These are phyloP conservation scores for Debaryomyces robertsiae DNA, from an alignment of 1,139 yeast genomes.

Conservation along the genomic window DNA sequence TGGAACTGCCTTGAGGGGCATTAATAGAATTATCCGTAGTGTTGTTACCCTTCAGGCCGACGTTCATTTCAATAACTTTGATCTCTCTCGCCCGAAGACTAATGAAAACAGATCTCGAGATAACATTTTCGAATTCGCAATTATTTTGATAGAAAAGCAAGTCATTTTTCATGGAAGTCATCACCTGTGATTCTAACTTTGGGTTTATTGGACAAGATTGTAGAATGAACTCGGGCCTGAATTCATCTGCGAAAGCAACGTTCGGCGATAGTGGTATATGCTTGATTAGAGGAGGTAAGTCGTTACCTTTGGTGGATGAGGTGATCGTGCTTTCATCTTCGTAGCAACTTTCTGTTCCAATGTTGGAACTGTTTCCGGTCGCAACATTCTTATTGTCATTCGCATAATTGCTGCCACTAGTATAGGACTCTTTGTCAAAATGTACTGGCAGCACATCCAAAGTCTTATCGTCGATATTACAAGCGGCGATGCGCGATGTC, in stretches of 20 bases:
- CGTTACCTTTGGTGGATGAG: constrained; percentile 1
- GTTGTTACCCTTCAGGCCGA: constrained; percentile 7
- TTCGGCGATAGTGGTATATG: constrained; percentile 36
- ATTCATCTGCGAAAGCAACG: constrained; percentile 55
- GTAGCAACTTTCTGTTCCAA: not conserved
- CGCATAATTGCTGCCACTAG: not conserved
- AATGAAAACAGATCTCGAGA: constrained; percentile 43
- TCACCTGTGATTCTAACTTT: constrained; percentile 54
- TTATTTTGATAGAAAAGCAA: constrained; percentile 46
- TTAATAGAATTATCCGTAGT: not conserved
- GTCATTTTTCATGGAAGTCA: constrained; percentile 59
- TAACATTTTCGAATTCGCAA: constrained; percentile 34
- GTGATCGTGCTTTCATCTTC: constrained; percentile 7
- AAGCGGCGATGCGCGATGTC: constrained; percentile 17
- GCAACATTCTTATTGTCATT: no score
- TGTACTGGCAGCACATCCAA: constrained; percentile 12
- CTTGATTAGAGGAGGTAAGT: constrained; percentile 17
- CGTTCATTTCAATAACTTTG: constrained; percentile 48
- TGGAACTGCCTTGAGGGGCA: constrained; percentile 8
- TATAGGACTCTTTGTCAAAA: constrained; percentile 1
- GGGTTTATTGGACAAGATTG: constrained; percentile 54
- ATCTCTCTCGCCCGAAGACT: constrained; percentile 61
- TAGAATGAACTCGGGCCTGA: constrained; percentile 52
- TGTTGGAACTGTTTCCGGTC: not conserved
- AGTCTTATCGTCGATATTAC: constrained; percentile 6